Conservation (phyloP, 2,329 filamentous ascomycete species). For the Tolypocladium paradoxum region DNA sequence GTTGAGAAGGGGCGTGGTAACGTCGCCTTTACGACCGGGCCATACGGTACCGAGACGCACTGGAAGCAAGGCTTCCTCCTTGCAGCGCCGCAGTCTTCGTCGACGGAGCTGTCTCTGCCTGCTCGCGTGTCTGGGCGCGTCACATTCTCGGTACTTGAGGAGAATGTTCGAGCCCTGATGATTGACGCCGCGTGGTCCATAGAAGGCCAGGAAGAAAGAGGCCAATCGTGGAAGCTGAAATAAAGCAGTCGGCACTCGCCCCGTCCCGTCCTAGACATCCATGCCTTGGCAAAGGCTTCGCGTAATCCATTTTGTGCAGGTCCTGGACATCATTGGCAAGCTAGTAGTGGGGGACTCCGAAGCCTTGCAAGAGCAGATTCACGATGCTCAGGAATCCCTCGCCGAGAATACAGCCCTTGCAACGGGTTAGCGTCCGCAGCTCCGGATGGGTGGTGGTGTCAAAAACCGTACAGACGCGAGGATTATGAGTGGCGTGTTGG, state of each 20-base stretch:
- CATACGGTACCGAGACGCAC: slow-evolving; percentile 66
- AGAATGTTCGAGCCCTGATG: slow-evolving; percentile 58
- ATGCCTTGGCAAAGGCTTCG: neutral
- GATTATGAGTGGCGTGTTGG: slow-evolving; percentile 75
- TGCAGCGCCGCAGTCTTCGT: slow-evolving; percentile 45
- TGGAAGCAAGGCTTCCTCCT: slow-evolving; percentile 81
- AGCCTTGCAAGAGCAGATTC: slow-evolving; percentile 72
- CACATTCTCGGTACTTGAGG: slow-evolving; percentile 57
- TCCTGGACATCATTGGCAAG: neutral
- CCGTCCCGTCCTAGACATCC: neutral
- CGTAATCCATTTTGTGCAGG: neutral
- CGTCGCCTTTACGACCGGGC: slow-evolving; percentile 83
- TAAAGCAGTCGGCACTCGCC: slow-evolving; percentile 13
- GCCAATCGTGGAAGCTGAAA: slow-evolving; percentile 41
- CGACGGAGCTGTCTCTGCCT: slow-evolving; percentile 37
- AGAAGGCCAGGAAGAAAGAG: slow-evolving; percentile 27
- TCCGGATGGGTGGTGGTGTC: neutral
- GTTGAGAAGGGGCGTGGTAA: slow-evolving; percentile 44
- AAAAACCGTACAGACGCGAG: slow-evolving; percentile 52
- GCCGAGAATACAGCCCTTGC: slow-evolving; percentile 73
- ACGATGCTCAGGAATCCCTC: slow-evolving; percentile 89
- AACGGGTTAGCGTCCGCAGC: slow-evolving; percentile 3
- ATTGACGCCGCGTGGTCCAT: slow-evolving; percentile 53
- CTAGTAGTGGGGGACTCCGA: slow-evolving; percentile 62
- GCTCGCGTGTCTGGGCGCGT: slow-evolving; percentile 55